These are phyloP conservation scores for Theobroma cacao DNA, from an alignment of 345 rosid species.

Conservation along the genomic window DNA sequence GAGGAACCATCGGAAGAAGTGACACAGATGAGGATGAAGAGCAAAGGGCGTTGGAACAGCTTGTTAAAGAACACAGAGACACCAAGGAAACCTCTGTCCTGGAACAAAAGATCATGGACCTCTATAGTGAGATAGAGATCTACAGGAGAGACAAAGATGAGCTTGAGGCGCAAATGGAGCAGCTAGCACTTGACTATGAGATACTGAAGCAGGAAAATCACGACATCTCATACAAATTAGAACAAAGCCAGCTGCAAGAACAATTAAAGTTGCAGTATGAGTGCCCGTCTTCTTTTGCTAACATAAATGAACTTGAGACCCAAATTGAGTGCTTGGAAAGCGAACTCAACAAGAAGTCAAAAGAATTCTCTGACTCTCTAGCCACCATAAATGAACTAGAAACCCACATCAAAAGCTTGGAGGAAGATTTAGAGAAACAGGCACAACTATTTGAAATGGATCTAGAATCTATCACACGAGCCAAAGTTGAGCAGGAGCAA, in stretches of 20 bases:
- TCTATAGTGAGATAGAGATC: constrained; percentile 71
- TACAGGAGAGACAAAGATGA: constrained; percentile 80
- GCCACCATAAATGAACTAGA: constrained; percentile 49
- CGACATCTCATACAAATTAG: constrained; percentile 59
- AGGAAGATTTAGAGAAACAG: constrained; percentile 71
- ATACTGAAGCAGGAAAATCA: constrained; percentile 90
- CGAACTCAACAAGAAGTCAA: constrained; percentile 42
- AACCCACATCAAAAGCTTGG: constrained; percentile 47
- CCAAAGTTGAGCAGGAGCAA: constrained; percentile 76
- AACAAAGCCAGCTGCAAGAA: constrained; percentile 85
- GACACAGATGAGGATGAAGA: constrained; percentile 76
- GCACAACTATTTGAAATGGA: constrained; percentile 55
- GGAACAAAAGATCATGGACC: constrained; percentile 70
- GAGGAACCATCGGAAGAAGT: constrained; percentile 25
- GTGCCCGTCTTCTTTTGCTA: constrained; percentile 50
- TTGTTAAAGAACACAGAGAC: constrained; percentile 65
- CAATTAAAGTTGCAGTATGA: constrained; percentile 74
- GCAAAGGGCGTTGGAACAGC: constrained; percentile 79
- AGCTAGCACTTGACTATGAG: constrained; percentile 95
- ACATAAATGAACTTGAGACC: constrained; percentile 48
- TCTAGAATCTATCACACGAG: constrained; percentile 50
- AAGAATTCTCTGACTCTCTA: constrained; percentile 47
- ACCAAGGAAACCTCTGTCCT: constrained; percentile 47
- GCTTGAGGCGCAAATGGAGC: constrained; percentile 91
- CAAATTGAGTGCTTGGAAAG: constrained; percentile 41